These are phyloP conservation scores for Tolypocladium endophyticum DNA, from an alignment of 2,329 filamentous ascomycete species.

Conservation along the genomic window DNA sequence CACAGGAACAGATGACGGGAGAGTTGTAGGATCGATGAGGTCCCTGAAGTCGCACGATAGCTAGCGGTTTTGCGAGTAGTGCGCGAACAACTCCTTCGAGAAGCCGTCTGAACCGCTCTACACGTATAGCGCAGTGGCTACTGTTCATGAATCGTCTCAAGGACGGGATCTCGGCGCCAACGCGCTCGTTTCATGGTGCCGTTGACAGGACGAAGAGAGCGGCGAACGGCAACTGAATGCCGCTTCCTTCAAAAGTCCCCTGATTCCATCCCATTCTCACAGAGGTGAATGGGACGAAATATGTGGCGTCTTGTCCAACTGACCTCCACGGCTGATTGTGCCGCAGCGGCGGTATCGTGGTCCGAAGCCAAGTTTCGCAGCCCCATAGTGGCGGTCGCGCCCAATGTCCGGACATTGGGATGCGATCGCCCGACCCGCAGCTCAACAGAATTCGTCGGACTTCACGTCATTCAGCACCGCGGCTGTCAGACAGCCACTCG, in stretches of 20 bases:
- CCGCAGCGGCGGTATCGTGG: neutral
- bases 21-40: slow-evolving; percentile 16
- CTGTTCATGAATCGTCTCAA: neutral
- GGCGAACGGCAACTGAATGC: neutral
- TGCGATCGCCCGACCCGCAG: neutral
- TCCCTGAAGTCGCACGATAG: neutral
- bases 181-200: neutral
- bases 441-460: neutral
- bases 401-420: neutral
- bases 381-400: neutral
- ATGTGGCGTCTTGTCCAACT: neutral
- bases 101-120: neutral
- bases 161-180: neutral
- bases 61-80: neutral
- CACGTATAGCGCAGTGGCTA: neutral
- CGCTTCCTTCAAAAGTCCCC: neutral
- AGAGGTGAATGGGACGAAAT: neutral
- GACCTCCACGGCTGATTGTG: neutral
- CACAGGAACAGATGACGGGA: slow-evolving; percentile 10
- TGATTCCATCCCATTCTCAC: neutral
- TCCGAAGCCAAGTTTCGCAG: neutral
- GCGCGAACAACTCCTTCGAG: neutral
- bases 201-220: neutral
- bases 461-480: neutral
- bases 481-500: neutral